Evolutionary conservation across 2,329 filamentous ascomycete genomes (phyloP), one percentile per base, ranked within the genome.

Genomic region (Neopestalotiopsis sp.): DNA sequence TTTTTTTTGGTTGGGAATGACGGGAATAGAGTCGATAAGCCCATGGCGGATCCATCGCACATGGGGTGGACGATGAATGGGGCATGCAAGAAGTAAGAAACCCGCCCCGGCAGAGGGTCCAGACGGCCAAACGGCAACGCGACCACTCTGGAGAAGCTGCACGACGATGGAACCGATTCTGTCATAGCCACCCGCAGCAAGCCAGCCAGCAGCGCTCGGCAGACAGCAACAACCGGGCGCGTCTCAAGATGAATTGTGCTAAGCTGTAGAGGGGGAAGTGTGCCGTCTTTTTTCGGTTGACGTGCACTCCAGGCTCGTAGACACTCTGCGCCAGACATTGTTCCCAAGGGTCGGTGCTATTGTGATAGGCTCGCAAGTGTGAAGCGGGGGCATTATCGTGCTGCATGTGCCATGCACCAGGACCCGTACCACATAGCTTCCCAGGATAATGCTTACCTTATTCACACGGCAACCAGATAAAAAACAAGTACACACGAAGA

Each of bases 371-470:
- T 28, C 28, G 49, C 42, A 45, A 61, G 34, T 57, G 17, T 57
- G 17, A 62, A 67, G 66, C 66, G 66, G 66, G 66, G 65, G 10
- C n/a, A 28, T n/a, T 24, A 34, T 34, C 56, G 32, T 49, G 42
- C 57, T 38, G 30, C 66, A 67, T 57, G 40, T 38, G 34, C 34
- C 34, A 38, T 38, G 34, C 34, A 38, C 34, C 58, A 63, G 49
- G 56, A 38, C 59, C 59, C 59, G 40, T 62, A 53, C 59, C 59
- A 57, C 30, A 65, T 68, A 65, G 53, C 67, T 68, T 42, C 67
- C 61, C 9, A 34, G 67, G 67, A 61, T 68, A 53, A 65, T 68
- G 67, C 67, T 65, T 68, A 68, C 65, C 67, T 65, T 68, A 68
- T 68, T 68, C 67, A 68, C 67, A 68, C 45, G 61, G 67, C 67